Conservation (phyloP, 176 grass and related monocot genomes). For the Oryza rufipogon region DNA sequence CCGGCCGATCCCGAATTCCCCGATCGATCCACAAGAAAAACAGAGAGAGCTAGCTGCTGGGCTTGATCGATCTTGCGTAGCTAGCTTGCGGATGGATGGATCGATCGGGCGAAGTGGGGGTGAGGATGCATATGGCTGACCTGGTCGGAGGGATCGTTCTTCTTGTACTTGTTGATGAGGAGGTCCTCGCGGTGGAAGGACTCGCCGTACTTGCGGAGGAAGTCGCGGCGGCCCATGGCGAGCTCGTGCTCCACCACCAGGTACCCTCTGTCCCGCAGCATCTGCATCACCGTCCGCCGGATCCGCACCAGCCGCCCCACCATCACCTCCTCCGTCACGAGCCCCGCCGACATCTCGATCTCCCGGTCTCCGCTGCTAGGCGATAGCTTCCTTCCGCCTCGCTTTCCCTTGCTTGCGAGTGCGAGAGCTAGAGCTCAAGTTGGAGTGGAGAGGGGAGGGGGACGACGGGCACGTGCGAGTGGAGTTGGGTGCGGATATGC, state of each 20-base stretch:
- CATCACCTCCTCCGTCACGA: slow-evolving; percentile 55
- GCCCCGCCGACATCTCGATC: slow-evolving; percentile 44
- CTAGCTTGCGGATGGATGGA: neutral
- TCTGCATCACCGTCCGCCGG: slow-evolving; percentile 91
- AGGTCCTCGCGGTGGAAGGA: slow-evolving; percentile 82
- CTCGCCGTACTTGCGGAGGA: slow-evolving; percentile 84
- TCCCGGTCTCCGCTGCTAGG: neutral
- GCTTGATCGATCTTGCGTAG: slow-evolving; percentile 23
- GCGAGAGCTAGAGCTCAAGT: neutral
- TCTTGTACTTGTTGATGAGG: slow-evolving; percentile 90
- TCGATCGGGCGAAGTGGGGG: neutral
- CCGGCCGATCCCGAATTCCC: neutral
- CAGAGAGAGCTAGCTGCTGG: slow-evolving; percentile 38
- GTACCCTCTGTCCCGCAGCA: slow-evolving; percentile 89
- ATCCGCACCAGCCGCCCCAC: slow-evolving; percentile 70
- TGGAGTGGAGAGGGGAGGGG: neutral
- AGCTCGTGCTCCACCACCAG: slow-evolving; percentile 91
- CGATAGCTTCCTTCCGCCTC: neutral
- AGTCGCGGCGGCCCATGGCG: slow-evolving; percentile 64
- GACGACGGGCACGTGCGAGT: neutral
- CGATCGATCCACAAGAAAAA: neutral
- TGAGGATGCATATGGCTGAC: slow-evolving; percentile 24
- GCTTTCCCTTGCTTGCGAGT: neutral
- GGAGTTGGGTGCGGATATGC: neutral
- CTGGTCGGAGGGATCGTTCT: slow-evolving; percentile 79